Base-by-base conservation (phyloP, 495 filamentous ascomycete genomes). In the Penicillium canescens region DNA sequence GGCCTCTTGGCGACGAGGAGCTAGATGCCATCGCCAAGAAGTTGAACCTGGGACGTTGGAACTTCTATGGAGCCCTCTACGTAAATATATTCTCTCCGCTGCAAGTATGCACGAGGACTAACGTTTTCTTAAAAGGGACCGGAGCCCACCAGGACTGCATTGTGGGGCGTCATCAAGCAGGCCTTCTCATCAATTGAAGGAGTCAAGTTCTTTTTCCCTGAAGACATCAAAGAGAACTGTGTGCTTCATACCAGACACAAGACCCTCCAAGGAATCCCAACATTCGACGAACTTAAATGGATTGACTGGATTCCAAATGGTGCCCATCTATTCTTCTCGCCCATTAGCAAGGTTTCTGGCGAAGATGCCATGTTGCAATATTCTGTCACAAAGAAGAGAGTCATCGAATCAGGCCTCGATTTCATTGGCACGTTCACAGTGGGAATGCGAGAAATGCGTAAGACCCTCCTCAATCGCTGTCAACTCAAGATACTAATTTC, bases 281-380 rank as follows among this genome's bases (percentile, higher is more conserved):
- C 73, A 0, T 63, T 78, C 44, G 68, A 72, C 13, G 82, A 83
- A 56, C 63, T 83, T 5, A 62, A 74, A n/a, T 83, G 81, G 81
- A 61, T 82, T 4, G 76, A 81, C 57, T 83, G 80, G 80, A 49
- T 76, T 4, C 79, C 79, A 16, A 85, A 83, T 56, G 80, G 78
- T 11, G 72, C 69, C 1, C 80, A 84, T 59, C 53, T 84, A 2
- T 78, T 77, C 60, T 86, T 83, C 64, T 74, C 70, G n/a, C 82
- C 82, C 16, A 80, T 86, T 44, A 65, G 71, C 8, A 73, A 74
- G n/a, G 77, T 78, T 28, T 59, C 72, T n/a, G 80, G 76, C 8
- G 63, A 66, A 2, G 81, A 82, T 45, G 82, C 78, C 6, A 66
- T 66, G 13, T 49, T 63, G 6, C 72, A 79, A 21, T 75, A 79